Evolutionary conservation across 768 basidiomycete genomes (phyloP).

Genomic region (Suillus decipiens): DNA sequence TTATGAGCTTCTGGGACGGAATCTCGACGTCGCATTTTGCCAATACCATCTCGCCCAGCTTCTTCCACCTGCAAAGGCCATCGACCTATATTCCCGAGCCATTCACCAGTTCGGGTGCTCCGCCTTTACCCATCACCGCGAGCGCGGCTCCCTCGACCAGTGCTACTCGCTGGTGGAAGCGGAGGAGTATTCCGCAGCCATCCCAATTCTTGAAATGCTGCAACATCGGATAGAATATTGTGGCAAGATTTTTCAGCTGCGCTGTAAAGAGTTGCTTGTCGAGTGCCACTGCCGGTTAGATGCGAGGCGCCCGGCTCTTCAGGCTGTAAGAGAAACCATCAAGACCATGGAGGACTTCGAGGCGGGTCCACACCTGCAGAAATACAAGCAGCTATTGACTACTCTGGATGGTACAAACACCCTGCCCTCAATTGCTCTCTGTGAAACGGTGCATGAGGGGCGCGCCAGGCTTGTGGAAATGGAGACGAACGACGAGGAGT

Average conservation of each 20-base stretch:
- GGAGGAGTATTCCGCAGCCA: background rate
- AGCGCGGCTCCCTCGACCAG: background rate
- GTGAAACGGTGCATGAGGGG: background rate
- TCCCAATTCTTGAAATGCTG: background rate
- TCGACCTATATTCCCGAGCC: background rate
- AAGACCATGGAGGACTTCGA: background rate
- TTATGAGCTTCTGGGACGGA: background rate
- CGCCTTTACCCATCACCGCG: background rate
- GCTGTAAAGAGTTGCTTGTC: background rate
- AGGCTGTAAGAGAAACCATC: background rate
- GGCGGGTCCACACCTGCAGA: background rate
- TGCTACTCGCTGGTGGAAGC: background rate
- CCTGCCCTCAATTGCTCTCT: background rate
- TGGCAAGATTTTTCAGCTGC: background rate
- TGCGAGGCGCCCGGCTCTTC: background rate
- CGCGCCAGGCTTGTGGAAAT: background rate
- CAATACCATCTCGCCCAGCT: background rate
- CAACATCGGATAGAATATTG: background rate
- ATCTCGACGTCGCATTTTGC: background rate
- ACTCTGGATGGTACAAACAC: background rate
- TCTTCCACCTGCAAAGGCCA: background rate
- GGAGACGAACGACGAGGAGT: background rate
- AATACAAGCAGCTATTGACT: background rate
- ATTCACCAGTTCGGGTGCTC: background rate
- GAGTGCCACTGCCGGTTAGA: background rate